A percentile compares a stretch with the other conserved stretches of the same genome.
phyloP scores from a whole-genome alignment of 257 asterid genomes.

The Solanum peruvianum region DNA sequence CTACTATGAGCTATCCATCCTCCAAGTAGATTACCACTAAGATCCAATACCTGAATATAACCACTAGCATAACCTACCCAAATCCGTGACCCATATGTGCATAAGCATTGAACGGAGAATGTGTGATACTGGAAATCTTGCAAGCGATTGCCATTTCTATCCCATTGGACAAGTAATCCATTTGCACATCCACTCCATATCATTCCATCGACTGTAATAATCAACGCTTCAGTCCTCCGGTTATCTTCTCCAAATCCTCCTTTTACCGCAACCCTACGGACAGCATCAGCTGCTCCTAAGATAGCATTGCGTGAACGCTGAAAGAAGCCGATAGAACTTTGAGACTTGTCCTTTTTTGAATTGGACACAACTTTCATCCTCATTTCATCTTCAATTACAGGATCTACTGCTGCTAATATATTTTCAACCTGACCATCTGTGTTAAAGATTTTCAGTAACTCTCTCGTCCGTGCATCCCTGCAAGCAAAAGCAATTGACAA shows the following conservation, averaged over 20 bases:
- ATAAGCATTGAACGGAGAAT: slow-evolving; percentile 57
- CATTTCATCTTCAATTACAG: slow-evolving; percentile 60
- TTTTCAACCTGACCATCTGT: slow-evolving; percentile 87
- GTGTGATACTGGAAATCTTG: slow-evolving; percentile 65
- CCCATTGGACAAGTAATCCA: slow-evolving; percentile 90
- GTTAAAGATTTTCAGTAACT: slow-evolving; percentile 68
- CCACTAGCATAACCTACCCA: slow-evolving; percentile 94
- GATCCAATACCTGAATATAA: slow-evolving; percentile 72
- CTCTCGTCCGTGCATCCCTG: slow-evolving; percentile 93
- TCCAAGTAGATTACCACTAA: slow-evolving; percentile 67
- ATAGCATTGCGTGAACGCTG: slow-evolving; percentile 97
- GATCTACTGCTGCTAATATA: slow-evolving; percentile 33
- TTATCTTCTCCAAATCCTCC: slow-evolving; percentile 82
- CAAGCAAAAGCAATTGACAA: slow-evolving; percentile 3
- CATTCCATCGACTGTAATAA: slow-evolving; percentile 63
- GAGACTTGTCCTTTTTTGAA: slow-evolving; percentile 61
- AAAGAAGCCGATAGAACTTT: slow-evolving; percentile 58
- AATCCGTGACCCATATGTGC: slow-evolving; percentile 62
- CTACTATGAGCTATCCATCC: slow-evolving; percentile 81
- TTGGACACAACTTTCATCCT: slow-evolving; percentile 36
- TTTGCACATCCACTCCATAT: slow-evolving; percentile 88
- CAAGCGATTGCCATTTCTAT: slow-evolving; percentile 72
- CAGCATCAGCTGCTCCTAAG: slow-evolving; percentile 98
- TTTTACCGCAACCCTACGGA: slow-evolving; percentile 78
- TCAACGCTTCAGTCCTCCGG: slow-evolving; percentile 73